Evolutionary conservation across 31 red algal species (phyloP).

Genomic region (Odonthalia washingtoniensis): DNA sequence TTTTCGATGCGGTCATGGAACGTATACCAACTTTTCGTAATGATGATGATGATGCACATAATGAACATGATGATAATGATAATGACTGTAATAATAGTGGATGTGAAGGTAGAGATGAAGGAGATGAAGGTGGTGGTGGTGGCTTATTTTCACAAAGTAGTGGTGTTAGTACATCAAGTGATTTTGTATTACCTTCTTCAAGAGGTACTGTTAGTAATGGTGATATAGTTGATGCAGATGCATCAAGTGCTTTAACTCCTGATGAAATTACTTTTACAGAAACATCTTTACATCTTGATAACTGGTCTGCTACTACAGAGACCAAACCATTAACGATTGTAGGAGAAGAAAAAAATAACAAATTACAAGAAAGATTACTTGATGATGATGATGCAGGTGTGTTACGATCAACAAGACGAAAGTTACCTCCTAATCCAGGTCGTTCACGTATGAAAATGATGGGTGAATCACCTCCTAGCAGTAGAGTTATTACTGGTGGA

Average conservation of each 20-base stretch:
- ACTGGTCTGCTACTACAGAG: background rate
- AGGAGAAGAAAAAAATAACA: background rate
- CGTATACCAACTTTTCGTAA: background rate
- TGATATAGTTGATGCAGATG: background rate
- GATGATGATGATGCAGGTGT: background rate
- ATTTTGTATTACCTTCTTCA: background rate
- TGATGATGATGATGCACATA: no score
- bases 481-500: background rate
- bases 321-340: background rate
- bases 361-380: background rate
- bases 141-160: background rate
- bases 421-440: background rate
- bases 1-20: conserved; percentile 19
- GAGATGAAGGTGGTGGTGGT: background rate
- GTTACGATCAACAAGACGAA: background rate
- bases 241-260: background rate
- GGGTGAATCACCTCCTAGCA: background rate
- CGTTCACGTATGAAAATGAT: background rate
- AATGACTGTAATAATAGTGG: no score
- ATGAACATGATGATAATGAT: background rate
- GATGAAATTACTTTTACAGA: background rate
- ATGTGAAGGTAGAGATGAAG: no score
- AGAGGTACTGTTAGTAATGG: no score
- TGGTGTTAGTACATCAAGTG: background rate
- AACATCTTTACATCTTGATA: background rate